Conservation (phyloP, 208 protist genomes). For the Herpetomonas tarakana region DNA sequence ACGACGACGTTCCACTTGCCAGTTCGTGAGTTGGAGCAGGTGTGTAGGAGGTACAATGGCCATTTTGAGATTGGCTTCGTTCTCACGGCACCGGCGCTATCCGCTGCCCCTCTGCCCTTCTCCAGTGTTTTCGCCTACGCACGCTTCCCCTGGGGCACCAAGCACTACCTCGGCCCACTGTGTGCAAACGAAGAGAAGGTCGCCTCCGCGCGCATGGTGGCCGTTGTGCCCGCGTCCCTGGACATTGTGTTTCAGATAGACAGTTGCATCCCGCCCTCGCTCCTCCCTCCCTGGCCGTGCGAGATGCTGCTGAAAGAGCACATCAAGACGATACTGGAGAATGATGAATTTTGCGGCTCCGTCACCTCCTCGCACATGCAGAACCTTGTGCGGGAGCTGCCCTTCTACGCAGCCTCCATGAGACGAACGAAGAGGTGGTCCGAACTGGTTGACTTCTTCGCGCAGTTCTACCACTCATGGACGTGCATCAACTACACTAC, state of each 20-base stretch:
- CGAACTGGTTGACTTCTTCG: slow-evolving; percentile 40
- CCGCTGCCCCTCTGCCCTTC: too few species aligned
- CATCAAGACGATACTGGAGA: slow-evolving; percentile 57
- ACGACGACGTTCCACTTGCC: too few species aligned
- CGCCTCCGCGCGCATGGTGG: slow-evolving; percentile 39
- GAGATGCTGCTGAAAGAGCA: slow-evolving; percentile 75
- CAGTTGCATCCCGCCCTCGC: slow-evolving; percentile 12
- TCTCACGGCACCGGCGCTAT: background rate
- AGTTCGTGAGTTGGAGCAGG: background rate
- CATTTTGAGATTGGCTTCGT: slow-evolving; percentile 1
- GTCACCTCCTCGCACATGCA: slow-evolving; percentile 60
- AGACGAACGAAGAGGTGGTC: slow-evolving; percentile 57
- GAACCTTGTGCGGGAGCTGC: slow-evolving; percentile 66
- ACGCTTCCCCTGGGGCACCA: slow-evolving; percentile 24
- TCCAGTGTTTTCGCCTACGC: slow-evolving; percentile 18
- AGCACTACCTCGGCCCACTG: slow-evolving; percentile 37
- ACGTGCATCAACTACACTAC: slow-evolving; percentile 27
- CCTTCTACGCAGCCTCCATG: slow-evolving; percentile 52
- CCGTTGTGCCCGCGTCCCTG: slow-evolving; percentile 25
- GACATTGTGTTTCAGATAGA: slow-evolving; percentile 35
- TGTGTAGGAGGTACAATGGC: slow-evolving; percentile 1
- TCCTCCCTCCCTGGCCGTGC: slow-evolving; percentile 30
- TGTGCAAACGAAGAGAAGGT: slow-evolving; percentile 9
- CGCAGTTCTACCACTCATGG: slow-evolving; percentile 44
- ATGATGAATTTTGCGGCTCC: slow-evolving; percentile 67